These are phyloP conservation scores for Pleomassaria siparia DNA, from an alignment of 2,329 filamentous ascomycete genomes.

Conservation along the genomic window DNA sequence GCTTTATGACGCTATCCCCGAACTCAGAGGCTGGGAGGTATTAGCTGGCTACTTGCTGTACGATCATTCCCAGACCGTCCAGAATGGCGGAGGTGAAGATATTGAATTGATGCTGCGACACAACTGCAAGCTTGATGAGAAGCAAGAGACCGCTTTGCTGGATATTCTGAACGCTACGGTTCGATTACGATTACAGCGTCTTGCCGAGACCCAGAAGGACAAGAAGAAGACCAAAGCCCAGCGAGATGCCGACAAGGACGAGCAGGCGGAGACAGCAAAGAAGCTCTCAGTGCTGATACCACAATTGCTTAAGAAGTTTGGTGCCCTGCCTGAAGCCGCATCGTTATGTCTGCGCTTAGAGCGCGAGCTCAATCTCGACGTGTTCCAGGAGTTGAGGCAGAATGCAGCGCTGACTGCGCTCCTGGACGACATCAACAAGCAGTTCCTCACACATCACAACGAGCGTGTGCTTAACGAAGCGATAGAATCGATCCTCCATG, in stretches of 20 bases:
- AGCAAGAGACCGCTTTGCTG: conserved; percentile 81
- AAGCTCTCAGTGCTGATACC: conserved; percentile 79
- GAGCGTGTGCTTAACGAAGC: conserved; percentile 83
- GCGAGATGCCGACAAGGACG: conserved; percentile 65
- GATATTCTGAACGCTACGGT: conserved; percentile 85
- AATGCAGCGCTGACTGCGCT: conserved; percentile 79
- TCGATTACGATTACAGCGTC: conserved; percentile 68
- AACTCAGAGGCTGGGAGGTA: conserved; percentile 84
- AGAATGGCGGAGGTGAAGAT: conserved; percentile 60
- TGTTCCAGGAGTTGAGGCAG: conserved; percentile 86
- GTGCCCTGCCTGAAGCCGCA: conserved; percentile 83
- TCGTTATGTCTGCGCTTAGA: conserved; percentile 83
- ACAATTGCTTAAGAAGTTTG: conserved; percentile 86
- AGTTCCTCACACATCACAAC: conserved; percentile 91
- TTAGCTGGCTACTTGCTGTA: conserved; percentile 88
- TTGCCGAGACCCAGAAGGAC: conserved; percentile 62
- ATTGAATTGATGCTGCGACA: conserved; percentile 67
- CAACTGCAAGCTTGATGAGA: conserved; percentile 70
- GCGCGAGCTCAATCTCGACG: conserved; percentile 80
- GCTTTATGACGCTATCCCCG: conserved; percentile 78
- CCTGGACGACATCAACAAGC: conserved; percentile 87
- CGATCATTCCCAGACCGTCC: conserved; percentile 69
- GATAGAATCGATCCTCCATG: conserved; percentile 78
- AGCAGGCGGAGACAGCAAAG: conserved; percentile 76
- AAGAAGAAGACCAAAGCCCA: conserved; percentile 59